Evolutionary conservation across 768 basidiomycete species (phyloP).

Genomic region (Polyporus arcularius): DNA sequence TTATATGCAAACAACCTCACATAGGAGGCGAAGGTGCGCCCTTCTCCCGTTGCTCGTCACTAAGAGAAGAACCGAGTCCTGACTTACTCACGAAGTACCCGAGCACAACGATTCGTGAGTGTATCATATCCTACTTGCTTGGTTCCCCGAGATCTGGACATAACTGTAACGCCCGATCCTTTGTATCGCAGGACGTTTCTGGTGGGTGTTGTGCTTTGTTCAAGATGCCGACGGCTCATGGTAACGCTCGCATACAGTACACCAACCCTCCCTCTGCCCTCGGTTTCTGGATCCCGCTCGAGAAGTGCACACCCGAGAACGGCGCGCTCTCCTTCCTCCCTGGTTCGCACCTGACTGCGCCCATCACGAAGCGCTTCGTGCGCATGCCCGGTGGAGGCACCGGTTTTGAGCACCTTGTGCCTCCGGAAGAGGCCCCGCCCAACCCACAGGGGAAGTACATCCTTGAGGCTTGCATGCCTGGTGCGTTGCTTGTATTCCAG

Average conservation of each 20-base stretch:
- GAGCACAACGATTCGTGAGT: constrained; percentile 93
- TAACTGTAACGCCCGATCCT: too few species aligned
- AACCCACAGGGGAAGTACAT: constrained; percentile 54
- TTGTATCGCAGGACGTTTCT: not conserved
- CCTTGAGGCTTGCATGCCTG: constrained; percentile 73
- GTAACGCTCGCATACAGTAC: constrained; percentile 54
- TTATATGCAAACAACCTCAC: constrained; percentile 91
- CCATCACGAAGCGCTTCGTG: constrained; percentile 84
- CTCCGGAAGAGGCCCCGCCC: constrained; percentile 33
- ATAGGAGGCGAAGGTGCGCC: constrained; percentile 87
- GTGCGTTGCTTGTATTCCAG: constrained; percentile 35
- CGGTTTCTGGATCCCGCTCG: constrained; percentile 96
- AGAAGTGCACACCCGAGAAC: constrained; percentile 79
- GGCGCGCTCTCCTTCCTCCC: constrained; percentile 90
- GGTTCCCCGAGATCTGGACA: too few species aligned
- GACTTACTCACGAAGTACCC: constrained; percentile 54
- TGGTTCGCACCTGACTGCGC: constrained; percentile 78
- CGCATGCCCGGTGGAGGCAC: constrained; percentile 77
- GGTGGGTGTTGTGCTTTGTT: not conserved
- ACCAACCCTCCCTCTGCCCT: constrained; percentile 90
- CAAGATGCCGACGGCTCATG: not conserved
- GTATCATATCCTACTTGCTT: not conserved
- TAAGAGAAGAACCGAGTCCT: not conserved
- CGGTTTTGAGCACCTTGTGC: constrained; percentile 69
- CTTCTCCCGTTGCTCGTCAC: not conserved